Conservation (phyloP, 148 eudicot genomes). For the Vaccinium darrowii region DNA sequence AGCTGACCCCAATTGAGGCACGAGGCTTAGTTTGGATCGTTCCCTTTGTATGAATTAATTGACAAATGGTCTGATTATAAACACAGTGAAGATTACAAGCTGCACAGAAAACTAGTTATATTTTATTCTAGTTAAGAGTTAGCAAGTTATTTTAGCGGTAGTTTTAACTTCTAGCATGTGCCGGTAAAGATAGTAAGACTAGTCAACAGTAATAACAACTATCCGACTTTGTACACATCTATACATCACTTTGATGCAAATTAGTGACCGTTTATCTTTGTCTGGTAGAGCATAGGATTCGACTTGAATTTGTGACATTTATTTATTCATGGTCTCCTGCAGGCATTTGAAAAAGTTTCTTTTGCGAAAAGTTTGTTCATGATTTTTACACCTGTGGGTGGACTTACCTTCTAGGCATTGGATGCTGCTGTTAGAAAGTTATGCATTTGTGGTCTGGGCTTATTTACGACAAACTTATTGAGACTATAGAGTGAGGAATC, state of each 20-base stretch:
- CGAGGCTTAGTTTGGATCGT: neutral
- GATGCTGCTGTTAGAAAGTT: neutral
- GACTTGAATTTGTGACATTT: neutral
- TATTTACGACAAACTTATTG: neutral
- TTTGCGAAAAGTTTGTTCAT: neutral
- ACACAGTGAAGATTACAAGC: neutral
- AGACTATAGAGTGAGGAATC: neutral
- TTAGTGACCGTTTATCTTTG: neutral
- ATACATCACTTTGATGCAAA: neutral
- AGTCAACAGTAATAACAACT: neutral
- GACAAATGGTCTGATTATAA: neutral
- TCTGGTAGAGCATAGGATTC: neutral
- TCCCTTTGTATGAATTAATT: neutral
- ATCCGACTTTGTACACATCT: neutral
- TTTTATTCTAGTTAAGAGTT: neutral
- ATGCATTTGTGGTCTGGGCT: neutral
- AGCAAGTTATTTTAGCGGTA: neutral
- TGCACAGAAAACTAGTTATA: neutral
- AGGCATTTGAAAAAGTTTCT: neutral
- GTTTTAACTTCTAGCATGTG: neutral
- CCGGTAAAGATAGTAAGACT: neutral
- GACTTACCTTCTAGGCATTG: neutral
- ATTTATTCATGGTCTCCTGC: neutral
- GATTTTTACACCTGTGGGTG: constrained; percentile 4
- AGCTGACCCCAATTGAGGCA: neutral